Percentiles rank a stretch among this genome's conserved stretches.
Conservation (phyloP, 2,329 filamentous ascomycete species). For the Furcasterigmium furcatum region DNA sequence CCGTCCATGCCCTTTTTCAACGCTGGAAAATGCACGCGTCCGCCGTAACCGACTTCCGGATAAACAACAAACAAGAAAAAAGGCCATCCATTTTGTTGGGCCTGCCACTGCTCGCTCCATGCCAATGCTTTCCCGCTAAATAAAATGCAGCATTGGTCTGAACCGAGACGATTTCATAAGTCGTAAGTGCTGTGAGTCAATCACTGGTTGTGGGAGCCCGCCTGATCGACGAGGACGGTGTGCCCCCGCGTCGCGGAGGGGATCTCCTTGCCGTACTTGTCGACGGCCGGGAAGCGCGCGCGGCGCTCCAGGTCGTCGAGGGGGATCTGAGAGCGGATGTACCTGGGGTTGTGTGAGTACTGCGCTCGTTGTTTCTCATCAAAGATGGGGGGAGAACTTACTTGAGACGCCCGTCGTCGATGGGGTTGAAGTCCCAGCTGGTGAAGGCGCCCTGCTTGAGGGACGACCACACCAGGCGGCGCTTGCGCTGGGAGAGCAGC, state of each 20-base stretch:
- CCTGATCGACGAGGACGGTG: constrained; percentile 34
- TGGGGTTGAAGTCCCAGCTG: constrained; percentile 82
- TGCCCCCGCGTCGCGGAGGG: constrained; percentile 15
- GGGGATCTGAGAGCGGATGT: constrained; percentile 80
- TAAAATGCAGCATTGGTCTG: constrained; percentile 2
- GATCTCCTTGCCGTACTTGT: constrained; percentile 49
- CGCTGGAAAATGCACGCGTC: neutral
- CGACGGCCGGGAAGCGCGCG: constrained; percentile 68
- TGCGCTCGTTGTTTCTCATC: constrained; percentile 2
- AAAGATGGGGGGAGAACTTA: constrained; percentile 29
- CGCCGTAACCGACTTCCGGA: too few relatives aligned
- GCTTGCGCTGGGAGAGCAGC: constrained; percentile 72
- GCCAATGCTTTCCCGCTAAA: neutral
- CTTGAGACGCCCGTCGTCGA: constrained; percentile 65
- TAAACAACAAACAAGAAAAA: neutral
- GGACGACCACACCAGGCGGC: constrained; percentile 76
- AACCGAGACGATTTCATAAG: neutral
- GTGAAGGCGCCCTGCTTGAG: constrained; percentile 73
- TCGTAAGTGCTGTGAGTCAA: neutral
- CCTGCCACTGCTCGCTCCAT: neutral
- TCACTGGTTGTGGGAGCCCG: constrained; percentile 40
- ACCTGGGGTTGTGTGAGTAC: too few relatives aligned
- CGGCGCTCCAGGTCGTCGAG: constrained; percentile 77
- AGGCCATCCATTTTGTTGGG: neutral
- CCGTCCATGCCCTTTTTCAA: too few relatives aligned